A percentile compares a stretch with the other conserved stretches of the same genome.
Conservation (phyloP, 371 early-diverging fungal genomes). For the Rhizomucor miehei region DNA sequence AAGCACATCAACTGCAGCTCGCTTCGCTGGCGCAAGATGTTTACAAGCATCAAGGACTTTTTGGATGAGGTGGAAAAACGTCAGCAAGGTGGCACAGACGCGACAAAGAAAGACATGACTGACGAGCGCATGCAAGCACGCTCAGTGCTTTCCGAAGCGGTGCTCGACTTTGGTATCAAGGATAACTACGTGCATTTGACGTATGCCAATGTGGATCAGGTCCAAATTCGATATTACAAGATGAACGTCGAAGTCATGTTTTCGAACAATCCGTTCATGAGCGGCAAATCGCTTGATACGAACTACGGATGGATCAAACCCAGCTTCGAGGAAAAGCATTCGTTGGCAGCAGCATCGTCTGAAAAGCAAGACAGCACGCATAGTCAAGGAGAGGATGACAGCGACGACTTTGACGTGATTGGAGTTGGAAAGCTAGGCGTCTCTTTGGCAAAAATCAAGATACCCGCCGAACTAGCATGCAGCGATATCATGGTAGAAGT, state of each 20-base stretch:
- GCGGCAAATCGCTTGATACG: not conserved
- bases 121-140: slow-evolving; percentile 7
- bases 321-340: slow-evolving; percentile 9
- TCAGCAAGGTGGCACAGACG: slow-evolving; percentile 1
- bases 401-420: slow-evolving; percentile 36
- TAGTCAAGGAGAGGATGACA: slow-evolving; percentile 4
- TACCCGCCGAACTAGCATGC: slow-evolving; percentile 1
- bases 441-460: not conserved
- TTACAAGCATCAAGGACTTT: slow-evolving; percentile 39
- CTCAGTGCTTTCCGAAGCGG: slow-evolving; percentile 21
- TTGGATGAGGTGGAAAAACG: slow-evolving; percentile 39
- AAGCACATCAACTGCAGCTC: slow-evolving; percentile 44
- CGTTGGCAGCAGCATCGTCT: not conserved
- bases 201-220: slow-evolving; percentile 30
- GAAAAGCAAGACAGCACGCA: not conserved
- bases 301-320: slow-evolving; percentile 28
- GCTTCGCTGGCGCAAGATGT: slow-evolving; percentile 45
- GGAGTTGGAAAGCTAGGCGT: slow-evolving; percentile 18
- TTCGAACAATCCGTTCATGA: slow-evolving; percentile 45
- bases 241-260: slow-evolving; percentile 65
- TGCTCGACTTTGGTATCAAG: slow-evolving; percentile 27
- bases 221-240: slow-evolving; percentile 51
- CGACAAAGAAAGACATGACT: slow-evolving; percentile 3
- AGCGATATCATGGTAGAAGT: slow-evolving; percentile 35
- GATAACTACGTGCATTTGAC: slow-evolving; percentile 16